Evolutionary conservation across 1,284 basidiomycete genomes (phyloP).

Genomic region (Apiotrichum porosum): DNA sequence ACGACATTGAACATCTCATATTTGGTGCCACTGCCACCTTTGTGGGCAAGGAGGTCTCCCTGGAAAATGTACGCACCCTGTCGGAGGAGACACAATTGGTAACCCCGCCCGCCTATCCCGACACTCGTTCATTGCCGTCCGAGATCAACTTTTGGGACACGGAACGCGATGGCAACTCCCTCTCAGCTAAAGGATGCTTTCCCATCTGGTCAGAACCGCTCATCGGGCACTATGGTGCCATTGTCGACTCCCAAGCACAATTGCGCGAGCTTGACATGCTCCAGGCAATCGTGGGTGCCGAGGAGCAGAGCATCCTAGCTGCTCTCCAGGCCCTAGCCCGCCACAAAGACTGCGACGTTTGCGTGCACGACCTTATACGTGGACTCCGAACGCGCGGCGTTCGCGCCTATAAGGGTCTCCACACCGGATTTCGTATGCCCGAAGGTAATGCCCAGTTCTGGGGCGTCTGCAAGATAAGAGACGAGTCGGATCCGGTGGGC

Average conservation of each 20-base stretch:
- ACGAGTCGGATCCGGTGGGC: background rate
- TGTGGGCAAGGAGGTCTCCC: background rate
- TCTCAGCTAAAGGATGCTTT: conserved; percentile 4
- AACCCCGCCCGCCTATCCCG: conserved; percentile 1
- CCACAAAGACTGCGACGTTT: too few relatives aligned
- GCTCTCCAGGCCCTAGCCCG: too few relatives aligned
- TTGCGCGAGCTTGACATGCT: conserved; percentile 8
- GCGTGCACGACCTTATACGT: conserved; percentile 7
- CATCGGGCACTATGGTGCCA: conserved; percentile 1
- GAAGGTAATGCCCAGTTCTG: conserved; percentile 5
- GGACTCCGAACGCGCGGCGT: conserved; percentile 1
- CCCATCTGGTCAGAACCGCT: conserved; percentile 6
- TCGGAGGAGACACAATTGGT: background rate
- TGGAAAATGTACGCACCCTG: background rate
- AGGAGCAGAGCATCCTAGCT: conserved; percentile 5
- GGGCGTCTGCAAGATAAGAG: conserved; percentile 1
- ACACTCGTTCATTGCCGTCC: too few relatives aligned
- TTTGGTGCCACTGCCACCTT: conserved; percentile 2
- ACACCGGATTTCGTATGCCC: conserved; percentile 9
- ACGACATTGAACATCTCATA: too few relatives aligned
- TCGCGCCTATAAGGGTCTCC: conserved; percentile 10
- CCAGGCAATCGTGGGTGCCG: background rate
- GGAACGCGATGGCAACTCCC: background rate
- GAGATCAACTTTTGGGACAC: conserved; percentile 3
- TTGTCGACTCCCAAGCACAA: conserved; percentile 4